These are phyloP conservation scores for Cyclostephanos invisitatus DNA, from an alignment of 108 stramenopile genomes.

Conservation along the genomic window DNA sequence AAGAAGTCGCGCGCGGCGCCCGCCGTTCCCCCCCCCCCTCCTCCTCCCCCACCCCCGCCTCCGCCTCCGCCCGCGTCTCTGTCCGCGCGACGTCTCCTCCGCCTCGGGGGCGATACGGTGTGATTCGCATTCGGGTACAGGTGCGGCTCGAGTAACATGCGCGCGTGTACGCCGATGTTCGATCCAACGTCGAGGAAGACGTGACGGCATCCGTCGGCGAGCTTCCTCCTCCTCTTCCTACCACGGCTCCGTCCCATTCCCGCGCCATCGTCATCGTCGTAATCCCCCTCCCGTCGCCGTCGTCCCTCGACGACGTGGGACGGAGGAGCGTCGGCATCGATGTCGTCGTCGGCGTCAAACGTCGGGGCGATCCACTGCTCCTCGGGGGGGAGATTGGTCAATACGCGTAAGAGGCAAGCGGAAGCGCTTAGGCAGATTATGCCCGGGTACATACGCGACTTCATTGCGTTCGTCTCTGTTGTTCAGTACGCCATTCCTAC, in stretches of 20 bases:
- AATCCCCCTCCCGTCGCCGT: not conserved
- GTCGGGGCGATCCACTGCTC: too few relatives aligned
- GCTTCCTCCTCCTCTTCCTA: not conserved
- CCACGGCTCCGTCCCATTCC: not conserved
- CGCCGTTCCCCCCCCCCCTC: not conserved
- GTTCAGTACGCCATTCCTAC: too few relatives aligned
- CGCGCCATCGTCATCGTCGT: too few relatives aligned
- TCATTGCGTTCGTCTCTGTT: too few relatives aligned
- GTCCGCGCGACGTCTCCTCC: not conserved
- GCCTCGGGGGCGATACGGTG: not conserved
- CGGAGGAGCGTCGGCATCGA: not conserved
- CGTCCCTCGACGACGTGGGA: not conserved
- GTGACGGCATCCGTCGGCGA: constrained; percentile 44
- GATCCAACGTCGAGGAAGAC: constrained; percentile 48
- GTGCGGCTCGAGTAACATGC: constrained; percentile 42
- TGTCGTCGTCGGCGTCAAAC: too few relatives aligned
- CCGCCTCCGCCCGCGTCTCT: not conserved
- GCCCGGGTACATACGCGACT: too few relatives aligned
- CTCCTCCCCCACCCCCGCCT: not conserved
- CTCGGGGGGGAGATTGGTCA: too few relatives aligned
- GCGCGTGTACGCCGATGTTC: constrained; percentile 41
- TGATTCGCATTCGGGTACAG: constrained; percentile 14
- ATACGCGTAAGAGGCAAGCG: too few relatives aligned
- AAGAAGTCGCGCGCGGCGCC: constrained; percentile 20
- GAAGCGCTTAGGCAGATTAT: too few relatives aligned